Evolutionary conservation across 306 rosid species (phyloP).

Genomic region (Parietaria judaica): DNA sequence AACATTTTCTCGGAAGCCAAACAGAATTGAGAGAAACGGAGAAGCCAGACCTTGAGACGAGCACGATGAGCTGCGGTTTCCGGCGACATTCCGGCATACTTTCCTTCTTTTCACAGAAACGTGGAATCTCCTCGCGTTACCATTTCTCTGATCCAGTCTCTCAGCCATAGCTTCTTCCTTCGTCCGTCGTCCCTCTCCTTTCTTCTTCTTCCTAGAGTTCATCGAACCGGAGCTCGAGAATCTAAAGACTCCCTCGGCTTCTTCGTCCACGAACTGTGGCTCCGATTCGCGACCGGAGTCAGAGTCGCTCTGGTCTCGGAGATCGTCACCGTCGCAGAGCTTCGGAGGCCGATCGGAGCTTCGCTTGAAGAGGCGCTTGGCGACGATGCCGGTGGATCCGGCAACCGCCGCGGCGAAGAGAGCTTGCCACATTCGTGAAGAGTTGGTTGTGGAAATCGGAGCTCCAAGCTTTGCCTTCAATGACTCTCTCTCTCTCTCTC

Average conservation of each 20-base stretch:
- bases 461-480: neutral
- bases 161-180: slow-evolving; percentile 19
- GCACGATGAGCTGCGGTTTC: slow-evolving; percentile 17
- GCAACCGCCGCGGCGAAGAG: slow-evolving; percentile 55
- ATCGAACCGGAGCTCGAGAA: slow-evolving; percentile 32
- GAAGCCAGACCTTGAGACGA: slow-evolving; percentile 41
- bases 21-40: neutral
- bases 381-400: slow-evolving; percentile 55
- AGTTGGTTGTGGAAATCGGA: neutral
- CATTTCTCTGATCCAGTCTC: slow-evolving; percentile 22
- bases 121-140: slow-evolving; percentile 25
- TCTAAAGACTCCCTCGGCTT: slow-evolving; percentile 31
- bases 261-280: slow-evolving; percentile 9
- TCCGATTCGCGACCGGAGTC: slow-evolving; percentile 1
- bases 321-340: slow-evolving; percentile 9
- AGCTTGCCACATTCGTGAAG: slow-evolving; percentile 49
- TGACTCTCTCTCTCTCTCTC: neutral
- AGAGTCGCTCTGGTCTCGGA: neutral
- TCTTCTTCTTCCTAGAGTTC: slow-evolving; percentile 22
- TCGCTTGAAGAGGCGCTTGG: slow-evolving; percentile 32
- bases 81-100: slow-evolving; percentile 23
- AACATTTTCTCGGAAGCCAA: slow-evolving; percentile 12
- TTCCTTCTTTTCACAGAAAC: slow-evolving; percentile 54
- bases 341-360: slow-evolving; percentile 6
- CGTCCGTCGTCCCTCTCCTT: neutral